phyloP scores from a whole-genome alignment of 441 rosid species.

The Sinapis alba region DNA sequence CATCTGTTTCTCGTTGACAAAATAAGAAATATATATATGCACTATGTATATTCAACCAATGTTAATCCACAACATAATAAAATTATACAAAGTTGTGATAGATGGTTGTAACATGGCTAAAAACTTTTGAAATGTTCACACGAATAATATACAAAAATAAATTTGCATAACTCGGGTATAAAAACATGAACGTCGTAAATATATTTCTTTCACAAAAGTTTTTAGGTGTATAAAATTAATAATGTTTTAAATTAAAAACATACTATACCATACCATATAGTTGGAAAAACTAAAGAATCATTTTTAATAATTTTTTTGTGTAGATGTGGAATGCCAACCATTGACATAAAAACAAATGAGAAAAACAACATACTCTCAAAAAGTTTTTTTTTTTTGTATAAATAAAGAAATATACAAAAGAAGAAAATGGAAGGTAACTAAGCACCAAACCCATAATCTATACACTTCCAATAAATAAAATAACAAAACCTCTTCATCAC shows the following conservation, averaged over 20 bases:
- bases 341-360: not conserved
- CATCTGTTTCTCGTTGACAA: not conserved
- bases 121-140: not conserved
- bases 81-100: not conserved
- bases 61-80: not conserved
- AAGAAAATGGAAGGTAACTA: slow-evolving; percentile 20
- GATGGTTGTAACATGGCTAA: not conserved
- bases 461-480: not conserved
- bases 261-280: not conserved
- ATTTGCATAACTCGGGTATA: not conserved
- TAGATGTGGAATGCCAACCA: not conserved
- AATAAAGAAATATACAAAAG: slow-evolving; percentile 20
- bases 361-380: not conserved
- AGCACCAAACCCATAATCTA: slow-evolving; percentile 27
- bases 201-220: not conserved
- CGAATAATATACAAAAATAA: not conserved
- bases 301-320: not conserved
- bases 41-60: not conserved
- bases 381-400: not conserved
- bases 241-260: not conserved
- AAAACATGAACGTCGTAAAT: not conserved
- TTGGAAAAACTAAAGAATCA: not conserved
- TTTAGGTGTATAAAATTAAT: not conserved
- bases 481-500: not conserved
- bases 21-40: not conserved